Percentiles rank a stretch among this genome's conserved stretches.
Conservation (phyloP, 2,329 filamentous ascomycete genomes). For the Ophiostoma tasmaniense region DNA sequence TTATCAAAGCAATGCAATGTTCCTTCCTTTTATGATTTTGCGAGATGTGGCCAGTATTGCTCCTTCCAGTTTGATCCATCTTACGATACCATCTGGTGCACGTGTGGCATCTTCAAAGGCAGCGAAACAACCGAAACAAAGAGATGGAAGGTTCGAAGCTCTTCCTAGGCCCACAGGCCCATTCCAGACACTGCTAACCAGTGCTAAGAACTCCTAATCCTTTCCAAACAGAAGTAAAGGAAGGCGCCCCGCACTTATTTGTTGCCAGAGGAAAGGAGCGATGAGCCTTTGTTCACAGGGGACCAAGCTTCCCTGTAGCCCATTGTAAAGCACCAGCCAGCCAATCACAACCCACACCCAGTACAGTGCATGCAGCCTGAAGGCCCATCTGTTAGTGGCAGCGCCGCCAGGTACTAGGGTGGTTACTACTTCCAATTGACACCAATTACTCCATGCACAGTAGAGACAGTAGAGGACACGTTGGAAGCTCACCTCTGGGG, state of each 20-base stretch:
- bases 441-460: background rate
- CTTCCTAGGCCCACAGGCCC: slow-evolving; percentile 14
- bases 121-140: background rate
- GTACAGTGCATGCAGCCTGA: slow-evolving; percentile 11
- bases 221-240: slow-evolving; percentile 9
- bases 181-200: background rate
- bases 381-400: background rate
- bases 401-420: slow-evolving; percentile 7
- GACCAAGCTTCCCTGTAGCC: slow-evolving; percentile 2
- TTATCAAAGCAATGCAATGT: background rate
- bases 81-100: background rate
- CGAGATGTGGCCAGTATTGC: background rate
- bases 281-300: slow-evolving; percentile 1
- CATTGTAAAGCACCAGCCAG: background rate
- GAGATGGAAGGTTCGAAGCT: slow-evolving; percentile 22
- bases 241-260: slow-evolving; percentile 17
- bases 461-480: slow-evolving; percentile 22
- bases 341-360: background rate
- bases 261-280: background rate
- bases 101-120: background rate
- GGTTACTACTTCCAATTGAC: background rate
- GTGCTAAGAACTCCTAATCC: background rate
- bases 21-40: background rate
- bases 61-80: background rate
- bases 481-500: slow-evolving; percentile 17